phyloP scores from a whole-genome alignment of 2,329 filamentous ascomycete genomes.

The Penicillium sp. region DNA sequence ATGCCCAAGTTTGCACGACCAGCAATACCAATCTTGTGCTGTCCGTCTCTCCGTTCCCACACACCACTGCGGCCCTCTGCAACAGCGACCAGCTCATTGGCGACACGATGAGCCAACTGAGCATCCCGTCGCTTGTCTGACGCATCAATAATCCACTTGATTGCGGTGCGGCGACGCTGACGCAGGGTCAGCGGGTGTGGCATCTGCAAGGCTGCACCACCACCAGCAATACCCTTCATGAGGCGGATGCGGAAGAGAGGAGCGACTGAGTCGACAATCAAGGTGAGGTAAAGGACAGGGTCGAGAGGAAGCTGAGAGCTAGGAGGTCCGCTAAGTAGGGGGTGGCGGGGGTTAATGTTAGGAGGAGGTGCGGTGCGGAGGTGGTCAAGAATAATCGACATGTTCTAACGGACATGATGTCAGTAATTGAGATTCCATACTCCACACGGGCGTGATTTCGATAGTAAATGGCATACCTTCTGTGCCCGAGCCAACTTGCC shows the following conservation, averaged over 20 bases:
- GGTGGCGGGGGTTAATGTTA: constrained; percentile 65
- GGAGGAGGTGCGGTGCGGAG: constrained; percentile 84
- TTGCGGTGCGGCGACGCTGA: constrained; percentile 74
- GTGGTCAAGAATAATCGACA: constrained; percentile 76
- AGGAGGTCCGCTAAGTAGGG: constrained; percentile 67
- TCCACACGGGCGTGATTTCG: background rate
- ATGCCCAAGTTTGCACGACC: constrained; percentile 69
- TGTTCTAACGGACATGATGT: constrained; percentile 60
- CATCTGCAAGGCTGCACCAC: constrained; percentile 79
- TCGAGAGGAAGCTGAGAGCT: constrained; percentile 80
- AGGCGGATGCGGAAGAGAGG: constrained; percentile 79
- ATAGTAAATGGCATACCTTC: constrained; percentile 56
- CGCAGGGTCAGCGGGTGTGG: constrained; percentile 74
- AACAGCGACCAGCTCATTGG: constrained; percentile 82
- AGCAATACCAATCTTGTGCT: constrained; percentile 80
- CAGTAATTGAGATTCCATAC: background rate
- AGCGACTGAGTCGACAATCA: constrained; percentile 89
- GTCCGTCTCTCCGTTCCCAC: constrained; percentile 76
- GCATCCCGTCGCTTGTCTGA: constrained; percentile 74
- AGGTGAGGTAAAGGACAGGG: constrained; percentile 82
- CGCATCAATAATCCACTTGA: constrained; percentile 86
- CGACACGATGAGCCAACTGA: constrained; percentile 74
- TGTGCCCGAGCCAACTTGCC: constrained; percentile 91
- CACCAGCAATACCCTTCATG: constrained; percentile 77
- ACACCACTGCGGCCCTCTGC: constrained; percentile 80